Evolutionary conservation across 306 rosid species (phyloP), one percentile per base, ranked within the genome.

Genomic region (Alnus rubra): DNA sequence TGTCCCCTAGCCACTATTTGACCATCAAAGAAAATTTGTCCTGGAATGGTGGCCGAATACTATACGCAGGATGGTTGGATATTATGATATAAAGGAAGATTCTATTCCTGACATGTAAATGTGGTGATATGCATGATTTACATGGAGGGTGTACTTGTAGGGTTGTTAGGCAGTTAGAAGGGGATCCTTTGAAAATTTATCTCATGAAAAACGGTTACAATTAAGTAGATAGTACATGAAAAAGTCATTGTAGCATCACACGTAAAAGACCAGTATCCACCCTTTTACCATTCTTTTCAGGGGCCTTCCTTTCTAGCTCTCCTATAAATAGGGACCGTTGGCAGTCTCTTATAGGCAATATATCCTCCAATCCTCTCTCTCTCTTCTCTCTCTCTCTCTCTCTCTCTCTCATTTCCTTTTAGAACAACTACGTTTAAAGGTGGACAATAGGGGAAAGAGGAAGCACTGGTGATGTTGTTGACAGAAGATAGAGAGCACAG

Each of bases 401-500:
- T 69, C 54, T 53, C 45, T 56, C 56, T 7, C 2, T 23, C 48
- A 58, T 49, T 71, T 74, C 56, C 58, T 76, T 64, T 28, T 49
- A 7, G 74, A 48, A 51, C 45, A 39, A 4, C n/a, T 50, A 68
- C 31, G 30, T 23, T n/a, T 13, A 69, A 18, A 56, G 59, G 31
- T 68, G 35, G 49, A 53, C 59, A 15, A 37, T 56, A 54, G 48
- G 74, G 52, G 58, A 62, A 55, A 45, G 53, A 73, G 75, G 73
- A 77, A 55, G 74, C 48, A 78, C 78, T 74, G 77, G n/a, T 75
- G 78, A 80, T 83, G 90, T 67, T 83, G 97, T 88, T 94, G 98
- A 94, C 97, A 92, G 98, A 94, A 94, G 98, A 94, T 94, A 94
- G 98, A 94, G 98, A 92, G 98, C 98, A 94, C 98, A 83, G 97